phyloP scores from a whole-genome alignment of 805 yeast species.

The Kregervanrija pseudodelftensis region DNA sequence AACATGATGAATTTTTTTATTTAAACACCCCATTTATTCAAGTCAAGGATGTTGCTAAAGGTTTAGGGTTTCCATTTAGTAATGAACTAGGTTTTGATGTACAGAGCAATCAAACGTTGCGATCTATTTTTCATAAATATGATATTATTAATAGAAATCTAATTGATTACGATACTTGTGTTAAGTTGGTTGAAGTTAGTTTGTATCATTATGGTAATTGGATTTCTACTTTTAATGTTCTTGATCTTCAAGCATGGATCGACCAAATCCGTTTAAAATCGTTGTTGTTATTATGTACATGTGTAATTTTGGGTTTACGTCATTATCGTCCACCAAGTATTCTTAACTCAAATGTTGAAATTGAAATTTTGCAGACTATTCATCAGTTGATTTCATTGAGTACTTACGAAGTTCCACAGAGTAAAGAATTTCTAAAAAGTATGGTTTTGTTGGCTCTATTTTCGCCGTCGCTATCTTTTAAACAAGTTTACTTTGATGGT shows the following conservation, averaged over 20 bases:
- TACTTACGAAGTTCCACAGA: slow-evolving; percentile 34
- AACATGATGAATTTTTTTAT: slow-evolving; percentile 10
- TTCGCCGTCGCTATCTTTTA: slow-evolving; percentile 49
- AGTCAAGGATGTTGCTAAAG: slow-evolving; percentile 14
- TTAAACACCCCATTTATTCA: slow-evolving; percentile 12
- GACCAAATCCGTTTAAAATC: slow-evolving; percentile 36
- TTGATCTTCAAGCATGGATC: slow-evolving; percentile 7
- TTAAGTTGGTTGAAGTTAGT: slow-evolving; percentile 42
- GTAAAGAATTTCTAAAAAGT: slow-evolving; percentile 52
- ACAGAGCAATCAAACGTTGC: slow-evolving; percentile 1
- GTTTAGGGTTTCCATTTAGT: slow-evolving; percentile 18
- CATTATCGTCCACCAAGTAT: slow-evolving; percentile 23
- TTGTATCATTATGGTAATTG: slow-evolving; percentile 58
- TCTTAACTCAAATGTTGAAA: slow-evolving; percentile 11
- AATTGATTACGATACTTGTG: slow-evolving; percentile 37
- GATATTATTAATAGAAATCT: slow-evolving; percentile 32
- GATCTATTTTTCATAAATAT: slow-evolving; percentile 8
- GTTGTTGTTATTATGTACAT: slow-evolving; percentile 53
- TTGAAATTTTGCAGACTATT: slow-evolving; percentile 38
- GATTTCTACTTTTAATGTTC: slow-evolving; percentile 30
- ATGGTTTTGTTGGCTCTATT: slow-evolving; percentile 54
- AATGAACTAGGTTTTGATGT: slow-evolving; percentile 21
- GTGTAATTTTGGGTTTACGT: slow-evolving; percentile 53
- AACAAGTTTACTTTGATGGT: slow-evolving; percentile 50
- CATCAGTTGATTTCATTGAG: slow-evolving; percentile 39